These are phyloP conservation scores for Ophiostoma pallidulum DNA, from an alignment of 2,329 filamentous ascomycete genomes.

Conservation along the genomic window DNA sequence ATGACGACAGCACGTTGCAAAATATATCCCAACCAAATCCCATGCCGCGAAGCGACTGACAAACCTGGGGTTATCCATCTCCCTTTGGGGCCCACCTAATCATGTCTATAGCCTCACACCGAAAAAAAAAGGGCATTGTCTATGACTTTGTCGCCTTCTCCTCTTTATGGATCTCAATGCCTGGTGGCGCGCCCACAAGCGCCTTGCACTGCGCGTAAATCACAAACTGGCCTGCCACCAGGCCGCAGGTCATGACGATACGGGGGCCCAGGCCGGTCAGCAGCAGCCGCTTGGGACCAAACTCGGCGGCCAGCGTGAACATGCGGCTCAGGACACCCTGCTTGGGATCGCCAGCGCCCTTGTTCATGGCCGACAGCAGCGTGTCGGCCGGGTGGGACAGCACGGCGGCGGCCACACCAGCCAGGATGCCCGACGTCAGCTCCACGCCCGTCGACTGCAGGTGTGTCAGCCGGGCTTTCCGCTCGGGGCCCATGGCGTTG, in stretches of 20 bases:
- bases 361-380: conserved; percentile 46
- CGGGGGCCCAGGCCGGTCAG: conserved; percentile 40
- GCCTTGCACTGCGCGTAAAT: conserved; percentile 47
- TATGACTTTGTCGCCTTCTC: conserved; percentile 10
- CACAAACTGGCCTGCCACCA: conserved; percentile 45
- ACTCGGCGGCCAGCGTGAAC: conserved; percentile 42
- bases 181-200: conserved; percentile 39
- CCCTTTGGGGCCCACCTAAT: too few relatives aligned
- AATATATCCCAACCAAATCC: too few relatives aligned
- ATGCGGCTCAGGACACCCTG: conserved; percentile 41
- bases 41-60: too few relatives aligned
- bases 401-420: conserved; percentile 79
- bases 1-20: too few relatives aligned
- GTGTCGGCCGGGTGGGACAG: conserved; percentile 82
- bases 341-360: conserved; percentile 39
- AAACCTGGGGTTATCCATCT: too few relatives aligned
- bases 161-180: conserved; percentile 46
- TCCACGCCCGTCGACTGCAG: conserved; percentile 73
- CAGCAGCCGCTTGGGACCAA: conserved; percentile 39
- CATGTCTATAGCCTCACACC: too few relatives aligned
- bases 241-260: conserved; percentile 43
- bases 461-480: conserved; percentile 58
- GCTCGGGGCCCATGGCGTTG: conserved; percentile 52
- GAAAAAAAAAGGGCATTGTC: background rate
- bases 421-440: conserved; percentile 75